Conservation (phyloP, 2,329 filamentous ascomycete species). For the Phaeomoniella chlamydospora region DNA sequence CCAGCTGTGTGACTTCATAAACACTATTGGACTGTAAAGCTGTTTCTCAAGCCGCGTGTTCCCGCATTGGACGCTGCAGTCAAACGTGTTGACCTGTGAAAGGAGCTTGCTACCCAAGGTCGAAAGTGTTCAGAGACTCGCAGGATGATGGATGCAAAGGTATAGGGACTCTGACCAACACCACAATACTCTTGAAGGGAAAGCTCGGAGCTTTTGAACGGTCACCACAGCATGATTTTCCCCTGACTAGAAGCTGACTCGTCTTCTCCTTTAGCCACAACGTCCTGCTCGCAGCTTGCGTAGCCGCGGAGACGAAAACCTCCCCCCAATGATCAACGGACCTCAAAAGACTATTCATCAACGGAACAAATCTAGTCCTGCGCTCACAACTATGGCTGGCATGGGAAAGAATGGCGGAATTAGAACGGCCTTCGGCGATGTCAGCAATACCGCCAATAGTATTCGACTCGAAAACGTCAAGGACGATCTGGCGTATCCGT, state of each 20-base stretch:
- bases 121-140: no score
- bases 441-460: constrained; percentile 51
- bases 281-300: constrained; percentile 46
- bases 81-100: no score
- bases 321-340: constrained; percentile 31
- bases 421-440: constrained; percentile 66
- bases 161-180: constrained; percentile 3
- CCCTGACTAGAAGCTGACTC: no score
- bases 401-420: constrained; percentile 52
- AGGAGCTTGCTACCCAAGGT: no score
- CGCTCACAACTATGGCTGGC: constrained; percentile 38
- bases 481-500: constrained; percentile 40
- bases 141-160: constrained; percentile 12
- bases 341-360: constrained; percentile 49
- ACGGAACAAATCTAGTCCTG: constrained; percentile 65
- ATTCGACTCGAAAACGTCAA: constrained; percentile 23
- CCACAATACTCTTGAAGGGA: no score
- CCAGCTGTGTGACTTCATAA: no score
- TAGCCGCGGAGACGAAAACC: constrained; percentile 57
- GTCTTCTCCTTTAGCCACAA: constrained; percentile 47
- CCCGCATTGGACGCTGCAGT: no score
- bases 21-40: no score
- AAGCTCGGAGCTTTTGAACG: no score
- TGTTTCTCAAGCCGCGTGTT: no score
- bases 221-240: no score